Evolutionary conservation across 805 yeast genomes (phyloP), one percentile per base, ranked within the genome.

Genomic region (Spathaspora girioi): DNA sequence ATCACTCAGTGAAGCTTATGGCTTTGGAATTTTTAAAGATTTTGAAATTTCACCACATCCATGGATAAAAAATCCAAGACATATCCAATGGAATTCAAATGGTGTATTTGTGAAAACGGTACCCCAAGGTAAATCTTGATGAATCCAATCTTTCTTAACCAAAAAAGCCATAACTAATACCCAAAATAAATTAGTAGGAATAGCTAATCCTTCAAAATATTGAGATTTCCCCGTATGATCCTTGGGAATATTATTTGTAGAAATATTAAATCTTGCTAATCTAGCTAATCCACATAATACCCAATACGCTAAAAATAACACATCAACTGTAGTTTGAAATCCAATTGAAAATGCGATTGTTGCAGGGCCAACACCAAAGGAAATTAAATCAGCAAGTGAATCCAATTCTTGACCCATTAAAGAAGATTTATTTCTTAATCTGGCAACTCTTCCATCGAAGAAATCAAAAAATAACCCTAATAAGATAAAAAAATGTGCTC

Each of bases 381-480:
- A 89, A 38, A 93, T 81, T 62, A 94, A 81, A 70, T 94, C 99
- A 19, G 99, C 99, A 60, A 94, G 79, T 1, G 97, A 92, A 66
- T 94, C 99, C 62, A 94, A 81, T 72, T 94, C 99, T 70, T 94
- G 98, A 54, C 99, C 99, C 88, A 94, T 89, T 50, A 94, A 78
- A 11, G 96, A 86, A 2, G 96, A 82, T 73, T 92, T 90, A 67
- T 91, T 87, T 71, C 97, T 82, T 73, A 94, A 80, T 64, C 99
- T 81, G 3, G 99, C 99, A 7, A 93, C 99, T 61, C 96, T 83
- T 35, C 99, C 99, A 67, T 94, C 99, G 67, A 94, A 88, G 67
- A 94, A 91, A 69, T 93, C 99, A 68, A 93, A 93, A 66, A 94
- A 90, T 63, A 93, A 81, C 5, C 99, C 99, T 58, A 93, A 75